These are phyloP conservation scores for Phytopythium oedochilum DNA, from an alignment of 352 stramenopile genomes.

Conservation along the genomic window DNA sequence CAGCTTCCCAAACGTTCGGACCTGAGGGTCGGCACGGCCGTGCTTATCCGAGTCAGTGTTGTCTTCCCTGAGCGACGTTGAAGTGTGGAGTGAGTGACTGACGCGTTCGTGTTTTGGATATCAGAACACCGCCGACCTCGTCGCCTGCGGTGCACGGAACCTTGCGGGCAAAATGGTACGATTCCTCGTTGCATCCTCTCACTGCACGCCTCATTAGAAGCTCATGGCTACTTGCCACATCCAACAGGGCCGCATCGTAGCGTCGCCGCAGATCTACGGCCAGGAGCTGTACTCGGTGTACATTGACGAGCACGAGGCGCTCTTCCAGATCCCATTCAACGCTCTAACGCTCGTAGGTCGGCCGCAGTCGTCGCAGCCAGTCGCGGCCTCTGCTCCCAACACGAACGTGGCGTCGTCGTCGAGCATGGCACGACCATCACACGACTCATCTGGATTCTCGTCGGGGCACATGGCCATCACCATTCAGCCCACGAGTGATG, in stretches of 20 bases:
- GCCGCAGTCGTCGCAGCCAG: conserved; percentile 4
- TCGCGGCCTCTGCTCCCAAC: background rate
- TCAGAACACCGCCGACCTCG: conserved; percentile 68
- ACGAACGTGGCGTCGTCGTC: background rate
- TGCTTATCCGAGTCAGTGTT: conserved; percentile 59
- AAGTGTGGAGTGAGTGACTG: too few species aligned
- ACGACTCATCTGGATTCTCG: background rate
- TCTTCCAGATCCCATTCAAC: conserved; percentile 82
- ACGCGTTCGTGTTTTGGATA: too few species aligned
- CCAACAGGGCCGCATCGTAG: conserved; percentile 53
- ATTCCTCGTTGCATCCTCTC: too few species aligned
- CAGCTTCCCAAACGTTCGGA: conserved; percentile 39
- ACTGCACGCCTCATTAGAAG: too few species aligned
- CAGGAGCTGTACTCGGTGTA: conserved; percentile 82
- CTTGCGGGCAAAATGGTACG: conserved; percentile 58
- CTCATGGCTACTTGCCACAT: background rate
- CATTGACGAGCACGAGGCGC: conserved; percentile 76
- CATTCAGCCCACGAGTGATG: background rate
- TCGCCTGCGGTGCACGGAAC: conserved; percentile 70
- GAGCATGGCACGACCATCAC: background rate
- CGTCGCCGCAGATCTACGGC: conserved; percentile 66
- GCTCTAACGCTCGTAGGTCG: conserved; percentile 54
- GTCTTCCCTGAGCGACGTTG: background rate
- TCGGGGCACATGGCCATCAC: background rate
- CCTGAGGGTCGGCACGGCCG: conserved; percentile 54